These are phyloP conservation scores for Kodamaea hsintzibuensis DNA, from an alignment of 805 yeast genomes.

Conservation along the genomic window DNA sequence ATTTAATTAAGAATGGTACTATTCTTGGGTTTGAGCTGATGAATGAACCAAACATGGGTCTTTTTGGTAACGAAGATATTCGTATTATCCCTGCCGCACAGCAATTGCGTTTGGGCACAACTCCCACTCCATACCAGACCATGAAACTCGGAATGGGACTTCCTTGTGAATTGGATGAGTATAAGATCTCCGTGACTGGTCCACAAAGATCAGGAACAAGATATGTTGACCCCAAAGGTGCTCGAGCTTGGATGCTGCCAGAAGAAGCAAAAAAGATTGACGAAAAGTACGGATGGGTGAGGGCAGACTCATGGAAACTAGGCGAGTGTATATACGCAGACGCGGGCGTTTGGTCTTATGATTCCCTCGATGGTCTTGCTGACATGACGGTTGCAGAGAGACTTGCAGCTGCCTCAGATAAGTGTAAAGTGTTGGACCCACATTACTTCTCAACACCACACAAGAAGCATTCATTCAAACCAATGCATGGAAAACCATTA, in stretches of 20 bases:
- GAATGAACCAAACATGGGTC: constrained; percentile 84
- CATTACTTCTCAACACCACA: constrained; percentile 31
- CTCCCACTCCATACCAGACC: constrained; percentile 79
- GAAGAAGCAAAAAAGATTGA: constrained; percentile 50
- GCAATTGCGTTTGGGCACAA: constrained; percentile 71
- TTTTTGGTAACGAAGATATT: constrained; percentile 62
- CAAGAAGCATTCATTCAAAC: constrained; percentile 34
- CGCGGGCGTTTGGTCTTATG: constrained; percentile 68
- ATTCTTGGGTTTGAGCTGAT: constrained; percentile 79
- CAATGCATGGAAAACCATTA: constrained; percentile 7
- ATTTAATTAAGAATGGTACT: constrained; percentile 43
- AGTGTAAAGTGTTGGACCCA: constrained; percentile 31
- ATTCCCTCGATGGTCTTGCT: constrained; percentile 26
- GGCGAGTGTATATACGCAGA: constrained; percentile 83
- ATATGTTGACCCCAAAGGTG: constrained; percentile 65
- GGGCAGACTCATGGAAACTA: constrained; percentile 63
- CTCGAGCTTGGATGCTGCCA: constrained; percentile 64
- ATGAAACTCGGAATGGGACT: constrained; percentile 79
- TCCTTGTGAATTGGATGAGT: constrained; percentile 65
- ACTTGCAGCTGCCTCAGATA: constrained; percentile 14
- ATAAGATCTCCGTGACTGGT: constrained; percentile 72
- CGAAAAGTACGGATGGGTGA: constrained; percentile 65
- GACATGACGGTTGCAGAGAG: constrained; percentile 32
- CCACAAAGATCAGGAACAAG: constrained; percentile 63
- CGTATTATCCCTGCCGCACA: constrained; percentile 56